Percentiles rank a stretch among this genome's conserved stretches.
phyloP scores from a whole-genome alignment of 2,329 filamentous ascomycete genomes.

The Fusarium sp. region DNA sequence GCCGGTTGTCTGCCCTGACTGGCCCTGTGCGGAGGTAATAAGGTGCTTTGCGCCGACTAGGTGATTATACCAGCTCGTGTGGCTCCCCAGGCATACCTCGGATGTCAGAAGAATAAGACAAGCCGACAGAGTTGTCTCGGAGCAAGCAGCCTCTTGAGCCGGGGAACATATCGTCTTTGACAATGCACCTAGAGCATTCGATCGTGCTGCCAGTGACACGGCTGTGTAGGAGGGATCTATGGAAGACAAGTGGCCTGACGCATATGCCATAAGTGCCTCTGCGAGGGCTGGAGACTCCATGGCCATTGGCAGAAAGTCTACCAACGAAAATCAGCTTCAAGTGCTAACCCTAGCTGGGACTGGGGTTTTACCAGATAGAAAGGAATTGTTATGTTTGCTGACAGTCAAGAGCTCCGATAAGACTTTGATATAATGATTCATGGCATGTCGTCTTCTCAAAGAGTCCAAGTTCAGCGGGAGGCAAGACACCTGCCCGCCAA shows the following conservation, averaged over 20 bases:
- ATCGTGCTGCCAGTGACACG: not conserved
- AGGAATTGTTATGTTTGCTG: constrained; percentile 1
- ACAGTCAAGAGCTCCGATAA: not conserved
- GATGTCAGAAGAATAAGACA: not conserved
- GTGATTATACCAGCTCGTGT: not conserved
- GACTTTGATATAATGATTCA: not conserved
- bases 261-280: not conserved
- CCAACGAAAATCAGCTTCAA: not conserved
- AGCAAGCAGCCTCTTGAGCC: not conserved
- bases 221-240: not conserved
- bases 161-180: not conserved
- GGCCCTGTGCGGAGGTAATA: not conserved
- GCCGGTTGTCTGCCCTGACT: not conserved
- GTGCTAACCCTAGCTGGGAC: not conserved
- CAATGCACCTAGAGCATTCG: not conserved
- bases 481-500: not conserved
- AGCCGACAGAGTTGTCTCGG: not conserved
- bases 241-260: not conserved
- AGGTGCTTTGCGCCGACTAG: not conserved
- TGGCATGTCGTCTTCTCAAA: not conserved
- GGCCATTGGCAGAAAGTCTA: constrained; percentile 3
- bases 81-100: not conserved
- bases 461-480: not conserved
- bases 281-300: not conserved
- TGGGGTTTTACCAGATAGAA: constrained; percentile 1